phyloP scores from a whole-genome alignment of 129 eudicot species.

The Daucus carota region DNA sequence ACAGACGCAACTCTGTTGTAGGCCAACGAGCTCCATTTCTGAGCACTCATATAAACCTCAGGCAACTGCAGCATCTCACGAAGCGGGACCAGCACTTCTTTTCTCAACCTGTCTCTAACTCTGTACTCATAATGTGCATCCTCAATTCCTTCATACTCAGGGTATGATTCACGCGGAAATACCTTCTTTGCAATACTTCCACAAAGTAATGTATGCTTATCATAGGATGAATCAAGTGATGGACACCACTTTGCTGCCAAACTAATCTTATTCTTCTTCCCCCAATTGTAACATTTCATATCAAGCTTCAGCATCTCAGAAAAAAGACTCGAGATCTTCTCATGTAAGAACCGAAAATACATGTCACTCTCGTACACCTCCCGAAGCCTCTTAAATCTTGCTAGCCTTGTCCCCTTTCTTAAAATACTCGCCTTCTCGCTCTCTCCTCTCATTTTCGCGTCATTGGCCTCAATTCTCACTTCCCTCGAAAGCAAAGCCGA shows the following conservation, averaged over 20 bases:
- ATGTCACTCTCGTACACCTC: not conserved
- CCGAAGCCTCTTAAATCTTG: not conserved
- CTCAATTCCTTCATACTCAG: not conserved
- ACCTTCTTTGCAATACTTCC: not conserved
- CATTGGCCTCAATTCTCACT: not conserved
- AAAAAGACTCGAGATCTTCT: not conserved
- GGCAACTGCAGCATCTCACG: not conserved
- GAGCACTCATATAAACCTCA: constrained; percentile 3
- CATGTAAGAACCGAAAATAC: not conserved
- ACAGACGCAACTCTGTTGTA: constrained; percentile 4
- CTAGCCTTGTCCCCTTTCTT: not conserved
- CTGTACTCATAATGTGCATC: not conserved
- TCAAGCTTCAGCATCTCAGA: not conserved
- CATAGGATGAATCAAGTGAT: not conserved
- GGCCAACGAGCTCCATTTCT: not conserved
- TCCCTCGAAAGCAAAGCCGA: not conserved
- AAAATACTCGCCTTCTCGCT: not conserved
- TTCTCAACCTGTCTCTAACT: not conserved
- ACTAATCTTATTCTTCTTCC: not conserved
- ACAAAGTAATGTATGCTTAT: not conserved
- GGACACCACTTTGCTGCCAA: not conserved
- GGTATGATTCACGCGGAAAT: not conserved
- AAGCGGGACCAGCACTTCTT: not conserved
- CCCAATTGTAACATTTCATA: not conserved
- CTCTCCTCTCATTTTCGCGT: not conserved